Conservation (phyloP, 2,329 filamentous ascomycete genomes). For the Penicillium sp. region DNA sequence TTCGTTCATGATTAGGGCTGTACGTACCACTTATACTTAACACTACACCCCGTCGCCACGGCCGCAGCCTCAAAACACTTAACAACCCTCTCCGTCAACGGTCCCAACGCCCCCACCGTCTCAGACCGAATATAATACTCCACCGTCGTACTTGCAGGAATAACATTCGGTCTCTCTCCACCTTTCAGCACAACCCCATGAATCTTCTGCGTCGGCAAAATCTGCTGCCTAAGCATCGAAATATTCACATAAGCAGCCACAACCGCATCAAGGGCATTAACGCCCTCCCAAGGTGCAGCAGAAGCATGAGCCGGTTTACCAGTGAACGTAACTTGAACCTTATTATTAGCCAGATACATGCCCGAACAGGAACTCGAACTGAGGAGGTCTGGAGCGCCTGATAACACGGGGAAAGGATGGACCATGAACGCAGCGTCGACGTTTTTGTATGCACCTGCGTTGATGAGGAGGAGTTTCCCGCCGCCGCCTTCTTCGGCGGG, state of each 20-base stretch:
- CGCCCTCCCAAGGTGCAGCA: slow-evolving; percentile 61
- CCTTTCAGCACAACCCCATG: slow-evolving; percentile 61
- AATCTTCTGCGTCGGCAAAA: slow-evolving; percentile 56
- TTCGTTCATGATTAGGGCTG: too few species aligned
- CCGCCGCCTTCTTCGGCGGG: slow-evolving; percentile 39
- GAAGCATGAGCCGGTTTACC: slow-evolving; percentile 63
- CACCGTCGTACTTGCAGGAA: slow-evolving; percentile 57
- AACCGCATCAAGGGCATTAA: slow-evolving; percentile 64
- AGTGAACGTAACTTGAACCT: slow-evolving; percentile 47
- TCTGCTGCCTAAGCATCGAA: slow-evolving; percentile 61
- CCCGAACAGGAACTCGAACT: slow-evolving; percentile 21
- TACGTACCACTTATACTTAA: slow-evolving; percentile 37
- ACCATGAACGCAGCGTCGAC: slow-evolving; percentile 46
- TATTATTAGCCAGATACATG: slow-evolving; percentile 38
- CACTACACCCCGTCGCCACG: slow-evolving; percentile 39
- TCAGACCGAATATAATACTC: slow-evolving; percentile 53
- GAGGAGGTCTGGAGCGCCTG: slow-evolving; percentile 12
- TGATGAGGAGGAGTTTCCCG: slow-evolving; percentile 44
- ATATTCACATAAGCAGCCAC: slow-evolving; percentile 54
- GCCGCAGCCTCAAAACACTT: slow-evolving; percentile 44
- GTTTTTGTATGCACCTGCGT: slow-evolving; percentile 46
- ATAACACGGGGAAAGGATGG: slow-evolving; percentile 34
- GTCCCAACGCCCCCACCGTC: slow-evolving; percentile 46
- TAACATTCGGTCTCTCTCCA: slow-evolving; percentile 61
- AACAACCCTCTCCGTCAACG: slow-evolving; percentile 35